A percentile compares a stretch with the other conserved stretches of the same genome.
phyloP scores from a whole-genome alignment of 2,329 filamentous ascomycete species.

The Phialophora verrucosa region DNA sequence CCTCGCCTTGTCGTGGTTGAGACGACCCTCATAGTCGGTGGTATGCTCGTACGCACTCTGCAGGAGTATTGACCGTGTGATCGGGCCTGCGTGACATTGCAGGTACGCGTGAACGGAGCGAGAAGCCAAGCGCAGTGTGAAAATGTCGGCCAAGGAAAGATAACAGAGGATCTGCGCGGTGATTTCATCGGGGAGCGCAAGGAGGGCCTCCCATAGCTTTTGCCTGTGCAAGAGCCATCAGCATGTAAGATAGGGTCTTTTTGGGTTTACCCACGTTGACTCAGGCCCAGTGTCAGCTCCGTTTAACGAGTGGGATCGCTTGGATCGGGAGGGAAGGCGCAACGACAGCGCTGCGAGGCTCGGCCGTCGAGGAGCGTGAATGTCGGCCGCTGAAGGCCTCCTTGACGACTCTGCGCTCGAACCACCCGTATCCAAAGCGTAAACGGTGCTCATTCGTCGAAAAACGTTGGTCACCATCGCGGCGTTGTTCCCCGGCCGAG shows the following conservation, averaged over 20 bases:
- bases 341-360: conserved; percentile 29
- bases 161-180: conserved; percentile 30
- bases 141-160: conserved; percentile 26
- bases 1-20: conserved; percentile 12
- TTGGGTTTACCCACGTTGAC: conserved; percentile 23
- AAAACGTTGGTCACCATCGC: conserved; percentile 22
- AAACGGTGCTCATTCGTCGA: conserved; percentile 22
- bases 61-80: conserved; percentile 24
- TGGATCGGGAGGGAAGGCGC: conserved; percentile 24
- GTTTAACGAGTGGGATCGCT: conserved; percentile 21
- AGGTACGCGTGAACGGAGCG: conserved; percentile 23
- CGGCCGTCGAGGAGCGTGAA: conserved; percentile 19
- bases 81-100: conserved; percentile 20
- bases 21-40: conserved; percentile 7
- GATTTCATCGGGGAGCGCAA: conserved; percentile 34
- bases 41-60: conserved; percentile 22
- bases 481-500: neutral
- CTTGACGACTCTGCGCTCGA: conserved; percentile 31
- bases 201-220: conserved; percentile 31
- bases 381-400: conserved; percentile 24
- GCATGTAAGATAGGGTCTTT: neutral
- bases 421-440: conserved; percentile 18
- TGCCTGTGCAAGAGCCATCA: conserved; percentile 18
- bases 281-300: conserved; percentile 11
- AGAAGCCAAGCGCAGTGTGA: conserved; percentile 28